A percentile compares a stretch with the other conserved stretches of the same genome.
Evolutionary conservation across 495 filamentous ascomycete species (phyloP).

Genomic region (Glarea lozoyensis): DNA sequence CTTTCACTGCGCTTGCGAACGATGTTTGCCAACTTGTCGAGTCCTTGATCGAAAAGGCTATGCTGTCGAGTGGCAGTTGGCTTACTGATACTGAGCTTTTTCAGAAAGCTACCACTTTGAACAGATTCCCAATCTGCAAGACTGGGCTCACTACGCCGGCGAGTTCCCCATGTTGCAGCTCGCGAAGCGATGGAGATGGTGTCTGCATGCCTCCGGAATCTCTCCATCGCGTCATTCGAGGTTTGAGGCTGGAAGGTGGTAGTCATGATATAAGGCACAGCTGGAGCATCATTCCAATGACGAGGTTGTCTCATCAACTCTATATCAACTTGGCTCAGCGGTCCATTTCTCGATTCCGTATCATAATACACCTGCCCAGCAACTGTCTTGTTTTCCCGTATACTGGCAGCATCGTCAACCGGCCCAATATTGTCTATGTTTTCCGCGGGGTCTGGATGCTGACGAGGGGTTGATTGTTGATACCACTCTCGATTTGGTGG

Average conservation of each 20-base stretch:
- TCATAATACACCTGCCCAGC: slow-evolving; percentile 39
- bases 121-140: slow-evolving; percentile 51
- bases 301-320: slow-evolving; percentile 34
- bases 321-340: slow-evolving; percentile 32
- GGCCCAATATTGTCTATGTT: slow-evolving; percentile 12
- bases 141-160: slow-evolving; percentile 49
- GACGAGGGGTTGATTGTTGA: neutral
- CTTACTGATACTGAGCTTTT: slow-evolving; percentile 48
- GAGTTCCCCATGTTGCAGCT: slow-evolving; percentile 66
- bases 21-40: slow-evolving; percentile 36
- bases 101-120: slow-evolving; percentile 48
- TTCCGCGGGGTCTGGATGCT: neutral
- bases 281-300: slow-evolving; percentile 38
- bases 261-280: slow-evolving; percentile 29
- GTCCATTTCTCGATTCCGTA: slow-evolving; percentile 23
- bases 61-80: slow-evolving; percentile 24
- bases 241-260: slow-evolving; percentile 31
- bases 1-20: slow-evolving; percentile 44
- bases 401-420: slow-evolving; percentile 15
- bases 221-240: slow-evolving; percentile 42
- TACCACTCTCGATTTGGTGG: neutral
- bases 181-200: slow-evolving; percentile 49
- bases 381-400: slow-evolving; percentile 29
- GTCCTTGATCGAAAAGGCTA: slow-evolving; percentile 32
- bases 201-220: slow-evolving; percentile 37